These are phyloP conservation scores for Laguncularia racemosa DNA, from an alignment of 345 rosid species.

Conservation along the genomic window DNA sequence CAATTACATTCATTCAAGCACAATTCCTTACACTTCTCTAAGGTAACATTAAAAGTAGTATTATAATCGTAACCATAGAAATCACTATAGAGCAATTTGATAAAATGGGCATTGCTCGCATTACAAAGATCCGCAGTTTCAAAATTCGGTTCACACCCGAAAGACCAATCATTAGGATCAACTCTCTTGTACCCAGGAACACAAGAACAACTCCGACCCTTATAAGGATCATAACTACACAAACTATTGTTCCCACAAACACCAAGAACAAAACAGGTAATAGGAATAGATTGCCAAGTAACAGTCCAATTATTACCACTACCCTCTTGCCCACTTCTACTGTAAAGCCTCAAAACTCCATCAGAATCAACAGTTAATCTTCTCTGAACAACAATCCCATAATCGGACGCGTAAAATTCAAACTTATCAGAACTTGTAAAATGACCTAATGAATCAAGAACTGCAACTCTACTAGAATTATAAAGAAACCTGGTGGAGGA, in stretches of 20 bases:
- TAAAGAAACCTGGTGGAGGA: conserved; percentile 10
- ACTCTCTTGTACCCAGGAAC: conserved; percentile 2
- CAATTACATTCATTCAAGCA: neutral
- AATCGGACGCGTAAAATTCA: neutral
- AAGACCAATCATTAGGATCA: conserved; percentile 2
- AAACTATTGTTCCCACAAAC: conserved; percentile 20
- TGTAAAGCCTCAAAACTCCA: neutral
- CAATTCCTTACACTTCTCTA: neutral
- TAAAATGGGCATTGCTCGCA: neutral
- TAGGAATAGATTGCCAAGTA: conserved; percentile 6
- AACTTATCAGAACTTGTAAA: neutral
- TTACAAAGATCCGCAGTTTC: neutral
- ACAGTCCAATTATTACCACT: neutral
- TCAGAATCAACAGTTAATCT: conserved; percentile 5
- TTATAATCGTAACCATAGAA: conserved; percentile 1
- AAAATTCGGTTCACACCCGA: conserved; percentile 12
- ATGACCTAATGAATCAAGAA: neutral
- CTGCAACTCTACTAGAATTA: conserved; percentile 11
- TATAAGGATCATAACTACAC: conserved; percentile 12
- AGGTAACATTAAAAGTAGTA: neutral
- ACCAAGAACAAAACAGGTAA: conserved; percentile 17
- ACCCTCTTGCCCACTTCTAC: neutral
- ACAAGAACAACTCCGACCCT: conserved; percentile 17
- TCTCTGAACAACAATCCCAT: neutral
- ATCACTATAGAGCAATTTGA: neutral